phyloP scores from a whole-genome alignment of 805 yeast species.

The Millerozyma acaciae region DNA sequence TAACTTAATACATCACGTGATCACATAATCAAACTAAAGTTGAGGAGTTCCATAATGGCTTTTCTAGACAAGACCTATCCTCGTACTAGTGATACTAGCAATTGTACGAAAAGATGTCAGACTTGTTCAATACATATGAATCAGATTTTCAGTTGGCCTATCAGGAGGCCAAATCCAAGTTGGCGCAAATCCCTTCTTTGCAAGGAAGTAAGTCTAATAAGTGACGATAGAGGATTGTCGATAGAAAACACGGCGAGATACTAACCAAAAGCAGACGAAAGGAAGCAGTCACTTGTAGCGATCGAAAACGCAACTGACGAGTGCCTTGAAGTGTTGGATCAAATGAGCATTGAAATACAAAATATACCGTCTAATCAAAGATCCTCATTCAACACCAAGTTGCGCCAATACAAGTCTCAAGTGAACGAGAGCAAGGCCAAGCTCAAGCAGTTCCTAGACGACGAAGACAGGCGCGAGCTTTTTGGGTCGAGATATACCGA shows the following conservation, averaged over 20 bases:
- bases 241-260: constrained; percentile 3
- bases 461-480: constrained; percentile 65
- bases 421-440: constrained; percentile 53
- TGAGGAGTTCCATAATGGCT: no score
- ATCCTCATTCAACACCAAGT: constrained; percentile 66
- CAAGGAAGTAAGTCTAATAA: constrained; percentile 36
- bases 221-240: neutral
- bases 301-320: constrained; percentile 74
- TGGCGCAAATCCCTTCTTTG: constrained; percentile 49
- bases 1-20: no score
- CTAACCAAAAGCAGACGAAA: constrained; percentile 36
- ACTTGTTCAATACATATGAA: constrained; percentile 61
- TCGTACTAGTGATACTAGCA: no score
- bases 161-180: constrained; percentile 65
- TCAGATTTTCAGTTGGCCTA: constrained; percentile 67
- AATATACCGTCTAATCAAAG: constrained; percentile 74
- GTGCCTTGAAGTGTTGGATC: constrained; percentile 75
- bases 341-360: constrained; percentile 82
- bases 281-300: constrained; percentile 53
- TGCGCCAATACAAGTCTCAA: constrained; percentile 66
- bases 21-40: no score
- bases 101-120: no score
- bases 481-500: constrained; percentile 56
- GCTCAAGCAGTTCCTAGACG: constrained; percentile 58
- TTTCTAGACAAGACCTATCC: no score